Conservation (phyloP, 768 basidiomycete species). For the Antrodiella citrinella region DNA sequence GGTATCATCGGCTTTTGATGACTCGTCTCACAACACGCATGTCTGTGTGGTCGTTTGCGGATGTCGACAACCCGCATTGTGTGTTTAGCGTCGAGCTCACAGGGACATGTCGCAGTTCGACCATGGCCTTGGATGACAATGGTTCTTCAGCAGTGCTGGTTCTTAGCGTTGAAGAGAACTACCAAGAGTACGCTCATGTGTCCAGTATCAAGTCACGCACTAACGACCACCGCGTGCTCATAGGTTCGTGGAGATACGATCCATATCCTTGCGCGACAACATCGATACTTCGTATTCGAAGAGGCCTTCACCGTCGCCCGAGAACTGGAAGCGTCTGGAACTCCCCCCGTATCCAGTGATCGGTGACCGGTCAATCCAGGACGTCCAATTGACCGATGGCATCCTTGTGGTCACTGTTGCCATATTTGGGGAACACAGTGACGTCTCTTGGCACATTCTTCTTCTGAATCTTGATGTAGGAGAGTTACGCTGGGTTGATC, state of each 20-base stretch:
- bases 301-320: slow-evolving; percentile 3
- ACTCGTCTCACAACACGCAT: slow-evolving; percentile 27
- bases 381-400: slow-evolving; percentile 6
- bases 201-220: neutral
- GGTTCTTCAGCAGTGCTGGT: slow-evolving; percentile 15
- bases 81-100: slow-evolving; percentile 18
- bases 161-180: slow-evolving; percentile 14
- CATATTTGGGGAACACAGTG: slow-evolving; percentile 12
- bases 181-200: slow-evolving; percentile 15
- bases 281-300: slow-evolving; percentile 4
- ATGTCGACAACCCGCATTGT: slow-evolving; percentile 19
- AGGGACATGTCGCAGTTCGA: slow-evolving; percentile 18
- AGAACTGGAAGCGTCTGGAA: slow-evolving; percentile 4
- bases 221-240: neutral
- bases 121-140: slow-evolving; percentile 9
- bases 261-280: slow-evolving; percentile 4
- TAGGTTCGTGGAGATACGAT: slow-evolving; percentile 12
- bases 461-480: slow-evolving; percentile 13
- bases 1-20: slow-evolving; percentile 18
- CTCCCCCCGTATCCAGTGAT: slow-evolving; percentile 2
- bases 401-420: slow-evolving; percentile 16
- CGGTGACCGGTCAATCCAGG: slow-evolving; percentile 3
- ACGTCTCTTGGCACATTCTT: slow-evolving; percentile 15
- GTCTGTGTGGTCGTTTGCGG: slow-evolving; percentile 36
- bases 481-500: slow-evolving; percentile 16